Conservation (phyloP, 2,329 filamentous ascomycete species). For the Sporothrix pallida region DNA sequence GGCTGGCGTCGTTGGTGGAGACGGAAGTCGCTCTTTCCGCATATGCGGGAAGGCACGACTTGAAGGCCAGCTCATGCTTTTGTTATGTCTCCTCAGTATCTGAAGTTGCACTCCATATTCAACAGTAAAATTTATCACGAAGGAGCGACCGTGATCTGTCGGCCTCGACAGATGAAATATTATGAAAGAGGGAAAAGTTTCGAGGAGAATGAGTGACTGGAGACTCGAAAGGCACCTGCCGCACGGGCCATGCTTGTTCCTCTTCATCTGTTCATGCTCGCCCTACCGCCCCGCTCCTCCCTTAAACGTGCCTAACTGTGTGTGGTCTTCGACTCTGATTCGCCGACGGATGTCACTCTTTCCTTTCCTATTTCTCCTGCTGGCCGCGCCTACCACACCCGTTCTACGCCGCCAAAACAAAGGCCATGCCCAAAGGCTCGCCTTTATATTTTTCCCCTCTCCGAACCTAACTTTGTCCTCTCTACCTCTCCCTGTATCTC, state of each 20-base stretch:
- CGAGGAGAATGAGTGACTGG: neutral
- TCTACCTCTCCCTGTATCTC: neutral
- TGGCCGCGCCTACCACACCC: conserved; percentile 17
- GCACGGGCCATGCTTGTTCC: conserved; percentile 25
- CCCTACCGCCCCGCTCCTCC: conserved; percentile 25
- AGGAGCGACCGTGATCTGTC: too few relatives aligned
- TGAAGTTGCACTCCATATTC: too few relatives aligned
- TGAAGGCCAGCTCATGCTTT: neutral
- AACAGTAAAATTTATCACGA: too few relatives aligned
- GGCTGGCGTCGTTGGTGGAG: conserved; percentile 17
- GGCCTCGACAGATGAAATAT: neutral
- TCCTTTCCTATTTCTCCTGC: neutral
- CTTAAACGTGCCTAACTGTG: conserved; percentile 24
- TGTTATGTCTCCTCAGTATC: too few relatives aligned
- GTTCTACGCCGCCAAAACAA: conserved; percentile 14
- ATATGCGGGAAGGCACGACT: conserved; percentile 15
- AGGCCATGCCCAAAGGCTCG: conserved; percentile 17
- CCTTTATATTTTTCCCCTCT: conserved; percentile 38
- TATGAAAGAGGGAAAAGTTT: neutral
- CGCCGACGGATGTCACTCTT: conserved; percentile 18
- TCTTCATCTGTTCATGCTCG: neutral
- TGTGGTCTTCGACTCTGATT: conserved; percentile 22
- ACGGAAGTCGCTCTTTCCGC: neutral
- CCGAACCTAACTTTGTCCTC: conserved; percentile 20
- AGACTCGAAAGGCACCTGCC: conserved; percentile 16